Evolutionary conservation across 1,139 yeast genomes (phyloP).

Genomic region (Protomyces arabidopsidicola): DNA sequence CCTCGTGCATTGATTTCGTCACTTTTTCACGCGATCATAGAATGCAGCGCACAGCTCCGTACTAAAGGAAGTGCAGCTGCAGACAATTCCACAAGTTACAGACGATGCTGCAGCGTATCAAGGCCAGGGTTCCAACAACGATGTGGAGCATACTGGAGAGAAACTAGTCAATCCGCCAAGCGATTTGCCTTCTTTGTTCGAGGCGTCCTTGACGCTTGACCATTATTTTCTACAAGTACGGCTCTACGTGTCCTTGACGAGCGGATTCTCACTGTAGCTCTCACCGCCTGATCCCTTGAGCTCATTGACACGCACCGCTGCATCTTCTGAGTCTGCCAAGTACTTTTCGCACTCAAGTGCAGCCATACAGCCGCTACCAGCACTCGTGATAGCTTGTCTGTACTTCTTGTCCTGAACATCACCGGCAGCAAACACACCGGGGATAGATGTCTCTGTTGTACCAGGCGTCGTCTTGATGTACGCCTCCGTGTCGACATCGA

Average conservation of each 20-base stretch:
- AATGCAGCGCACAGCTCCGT: too few species aligned
- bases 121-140: too few species aligned
- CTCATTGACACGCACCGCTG: slow-evolving; percentile 10
- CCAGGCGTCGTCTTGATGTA: slow-evolving; percentile 88
- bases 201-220: too few species aligned
- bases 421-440: slow-evolving; percentile 97
- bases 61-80: too few species aligned
- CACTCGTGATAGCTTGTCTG: slow-evolving; percentile 98
- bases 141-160: too few species aligned
- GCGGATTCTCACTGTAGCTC: slow-evolving; percentile 19
- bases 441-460: slow-evolving; percentile 75
- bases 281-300: slow-evolving; percentile 8
- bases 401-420: slow-evolving; percentile 95
- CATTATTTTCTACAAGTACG: background rate
- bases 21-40: background rate
- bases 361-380: slow-evolving; percentile 99
- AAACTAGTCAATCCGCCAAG: too few species aligned
- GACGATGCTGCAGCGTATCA: too few species aligned
- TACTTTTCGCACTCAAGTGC: slow-evolving; percentile 90
- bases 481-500: slow-evolving; percentile 81
- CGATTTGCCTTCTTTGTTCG: too few species aligned
- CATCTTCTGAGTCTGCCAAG: slow-evolving; percentile 60
- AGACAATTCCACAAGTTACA: too few species aligned
- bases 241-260: slow-evolving; percentile 17
- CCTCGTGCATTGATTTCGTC: background rate